phyloP scores from a whole-genome alignment of 129 eudicot species.

The Chrysanthemum lavandulifolium region DNA sequence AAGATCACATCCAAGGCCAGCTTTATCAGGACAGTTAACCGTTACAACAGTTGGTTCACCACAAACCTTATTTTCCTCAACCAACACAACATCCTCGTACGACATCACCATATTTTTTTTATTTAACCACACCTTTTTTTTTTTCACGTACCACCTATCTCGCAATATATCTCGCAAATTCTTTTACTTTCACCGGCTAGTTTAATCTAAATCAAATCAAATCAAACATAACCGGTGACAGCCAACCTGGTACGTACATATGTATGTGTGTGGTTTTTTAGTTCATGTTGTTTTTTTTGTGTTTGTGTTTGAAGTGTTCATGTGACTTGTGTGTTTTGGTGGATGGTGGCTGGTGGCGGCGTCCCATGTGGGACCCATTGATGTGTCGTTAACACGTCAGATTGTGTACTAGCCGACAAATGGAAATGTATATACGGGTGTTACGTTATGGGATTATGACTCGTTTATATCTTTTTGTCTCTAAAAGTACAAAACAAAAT shows the following conservation, averaged over 20 bases:
- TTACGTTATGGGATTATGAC: neutral
- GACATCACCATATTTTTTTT: slow-evolving; percentile 39
- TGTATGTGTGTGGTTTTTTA: neutral
- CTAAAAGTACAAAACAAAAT: no score
- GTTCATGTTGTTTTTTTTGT: slow-evolving; percentile 1
- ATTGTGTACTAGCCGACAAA: slow-evolving; percentile 17
- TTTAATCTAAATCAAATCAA: no score
- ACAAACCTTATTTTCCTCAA: slow-evolving; percentile 34
- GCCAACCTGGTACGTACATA: no score
- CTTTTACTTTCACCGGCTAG: no score
- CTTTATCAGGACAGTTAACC: slow-evolving; percentile 65
- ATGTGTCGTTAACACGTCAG: slow-evolving; percentile 34
- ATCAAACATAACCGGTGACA: no score
- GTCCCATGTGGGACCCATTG: slow-evolving; percentile 33
- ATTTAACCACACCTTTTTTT: neutral
- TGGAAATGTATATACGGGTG: slow-evolving; percentile 5
- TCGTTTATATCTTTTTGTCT: no score
- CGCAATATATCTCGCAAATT: neutral
- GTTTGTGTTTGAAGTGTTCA: neutral
- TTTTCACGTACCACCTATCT: neutral
- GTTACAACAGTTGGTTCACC: slow-evolving; percentile 48
- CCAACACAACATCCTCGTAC: slow-evolving; percentile 50
- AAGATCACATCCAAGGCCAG: slow-evolving; percentile 65
- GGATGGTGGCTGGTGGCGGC: slow-evolving; percentile 34
- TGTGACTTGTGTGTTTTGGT: slow-evolving; percentile 4